These are phyloP conservation scores for Blumeria hordei DNA, from an alignment of 2,329 filamentous ascomycete species.

Conservation along the genomic window DNA sequence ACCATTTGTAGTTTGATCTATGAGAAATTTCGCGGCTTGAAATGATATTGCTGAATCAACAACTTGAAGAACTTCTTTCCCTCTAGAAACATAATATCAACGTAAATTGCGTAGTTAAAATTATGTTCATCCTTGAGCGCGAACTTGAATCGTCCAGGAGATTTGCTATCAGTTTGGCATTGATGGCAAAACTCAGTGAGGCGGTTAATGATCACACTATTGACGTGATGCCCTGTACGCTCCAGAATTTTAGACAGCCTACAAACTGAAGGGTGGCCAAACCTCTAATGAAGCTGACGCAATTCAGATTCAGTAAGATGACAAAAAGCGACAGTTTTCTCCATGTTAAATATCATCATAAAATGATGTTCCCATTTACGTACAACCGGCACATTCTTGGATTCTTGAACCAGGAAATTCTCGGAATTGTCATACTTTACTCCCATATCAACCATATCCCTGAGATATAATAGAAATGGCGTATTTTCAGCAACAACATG, in stretches of 20 bases:
- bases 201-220: neutral
- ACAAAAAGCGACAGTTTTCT: neutral
- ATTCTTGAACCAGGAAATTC: neutral
- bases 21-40: constrained; percentile 1
- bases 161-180: neutral
- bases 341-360: neutral
- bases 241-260: neutral
- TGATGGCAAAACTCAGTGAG: neutral
- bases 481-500: neutral
- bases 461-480: neutral
- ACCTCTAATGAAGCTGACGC: neutral
- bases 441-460: neutral
- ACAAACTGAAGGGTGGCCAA: neutral
- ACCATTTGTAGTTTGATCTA: neutral
- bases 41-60: constrained; percentile 1
- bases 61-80: neutral
- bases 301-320: neutral
- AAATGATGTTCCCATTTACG: neutral
- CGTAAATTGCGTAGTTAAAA: neutral
- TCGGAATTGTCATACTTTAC: neutral
- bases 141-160: neutral
- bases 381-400: neutral
- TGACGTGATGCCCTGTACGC: neutral
- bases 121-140: neutral
- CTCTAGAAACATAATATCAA: constrained; percentile 2